These are phyloP conservation scores for Teratosphaeria pseudoeucalypti DNA, from an alignment of 2,329 filamentous ascomycete species.

Conservation along the genomic window DNA sequence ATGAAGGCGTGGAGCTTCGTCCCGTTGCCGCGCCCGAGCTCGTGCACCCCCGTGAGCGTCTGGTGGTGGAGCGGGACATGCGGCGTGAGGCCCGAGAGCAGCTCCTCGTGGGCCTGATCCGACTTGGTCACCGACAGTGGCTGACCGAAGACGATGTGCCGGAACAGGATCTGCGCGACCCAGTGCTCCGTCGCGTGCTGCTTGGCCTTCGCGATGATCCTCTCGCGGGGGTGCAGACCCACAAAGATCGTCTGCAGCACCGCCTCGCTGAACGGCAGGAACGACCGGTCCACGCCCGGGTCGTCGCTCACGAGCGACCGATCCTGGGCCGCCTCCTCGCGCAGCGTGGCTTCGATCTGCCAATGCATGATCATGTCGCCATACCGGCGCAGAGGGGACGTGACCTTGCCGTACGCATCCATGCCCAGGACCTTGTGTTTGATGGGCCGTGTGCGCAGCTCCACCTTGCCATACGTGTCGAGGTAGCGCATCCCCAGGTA, in stretches of 20 bases:
- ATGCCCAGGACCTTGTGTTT: conserved; percentile 43
- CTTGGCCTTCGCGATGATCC: conserved; percentile 32
- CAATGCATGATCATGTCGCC: conserved; percentile 52
- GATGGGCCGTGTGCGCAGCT: conserved; percentile 37
- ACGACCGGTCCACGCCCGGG: conserved; percentile 12
- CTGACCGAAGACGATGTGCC: conserved; percentile 33
- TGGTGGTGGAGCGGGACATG: background rate
- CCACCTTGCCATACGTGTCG: conserved; percentile 29
- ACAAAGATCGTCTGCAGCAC: conserved; percentile 41
- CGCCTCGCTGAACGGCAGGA: conserved; percentile 41
- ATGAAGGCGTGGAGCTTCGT: conserved; percentile 2
- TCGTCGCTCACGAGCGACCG: conserved; percentile 25
- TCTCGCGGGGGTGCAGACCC: conserved; percentile 34
- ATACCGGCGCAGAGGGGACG: conserved; percentile 51
- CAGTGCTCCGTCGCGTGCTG: conserved; percentile 35
- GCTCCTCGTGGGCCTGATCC: background rate
- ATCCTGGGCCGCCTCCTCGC: conserved; percentile 42
- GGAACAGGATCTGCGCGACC: conserved; percentile 45
- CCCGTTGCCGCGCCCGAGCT: background rate
- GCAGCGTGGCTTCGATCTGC: conserved; percentile 53
- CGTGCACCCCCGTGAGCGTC: background rate
- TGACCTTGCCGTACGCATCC: conserved; percentile 46
- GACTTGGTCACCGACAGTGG: background rate
- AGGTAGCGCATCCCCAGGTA: conserved; percentile 33
- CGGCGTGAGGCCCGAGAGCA: background rate